Evolutionary conservation across 139 green algal genomes (phyloP).

Genomic region (Chlorella sp.): DNA sequence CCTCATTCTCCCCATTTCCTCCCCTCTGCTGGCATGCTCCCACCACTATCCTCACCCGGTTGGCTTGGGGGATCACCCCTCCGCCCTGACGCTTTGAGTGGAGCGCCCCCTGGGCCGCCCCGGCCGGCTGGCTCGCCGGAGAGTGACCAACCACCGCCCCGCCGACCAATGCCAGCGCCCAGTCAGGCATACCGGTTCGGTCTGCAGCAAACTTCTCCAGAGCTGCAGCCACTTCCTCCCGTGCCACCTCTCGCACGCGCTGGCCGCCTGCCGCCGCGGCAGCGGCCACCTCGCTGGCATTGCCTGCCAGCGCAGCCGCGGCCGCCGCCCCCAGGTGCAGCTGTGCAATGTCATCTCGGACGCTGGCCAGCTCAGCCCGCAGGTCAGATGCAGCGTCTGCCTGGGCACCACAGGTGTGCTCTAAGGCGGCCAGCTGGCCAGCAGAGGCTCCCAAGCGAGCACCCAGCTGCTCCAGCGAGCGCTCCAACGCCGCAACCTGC

Average conservation of each 20-base stretch:
- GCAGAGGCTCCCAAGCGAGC: not conserved
- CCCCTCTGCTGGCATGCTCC: too few species aligned
- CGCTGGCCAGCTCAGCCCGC: not conserved
- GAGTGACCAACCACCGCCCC: slow-evolving; percentile 43
- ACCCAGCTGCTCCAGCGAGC: not conserved
- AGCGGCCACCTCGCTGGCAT: not conserved
- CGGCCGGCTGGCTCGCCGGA: not conserved
- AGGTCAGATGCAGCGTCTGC: not conserved
- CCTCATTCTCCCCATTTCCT: too few species aligned
- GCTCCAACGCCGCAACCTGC: not conserved
- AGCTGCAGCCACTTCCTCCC: not conserved
- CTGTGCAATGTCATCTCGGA: not conserved
- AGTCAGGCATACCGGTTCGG: slow-evolving; percentile 44
- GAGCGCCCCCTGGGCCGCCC: not conserved
- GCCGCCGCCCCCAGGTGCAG: not conserved
- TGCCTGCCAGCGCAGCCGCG: not conserved
- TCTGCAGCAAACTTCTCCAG: slow-evolving; percentile 23
- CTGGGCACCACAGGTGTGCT: not conserved
- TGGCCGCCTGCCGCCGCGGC: not conserved
- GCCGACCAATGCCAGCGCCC: slow-evolving; percentile 33
- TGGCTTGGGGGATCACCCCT: slow-evolving; percentile 8
- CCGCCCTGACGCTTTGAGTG: not conserved
- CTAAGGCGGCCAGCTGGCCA: not conserved
- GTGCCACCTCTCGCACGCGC: slow-evolving; percentile 11
- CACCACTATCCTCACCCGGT: not conserved